Percentiles rank a stretch among this genome's conserved stretches.
These are phyloP conservation scores for Dendrocalamus latiflorus DNA, from an alignment of 202 grass and related monocot genomes.

Conservation along the genomic window DNA sequence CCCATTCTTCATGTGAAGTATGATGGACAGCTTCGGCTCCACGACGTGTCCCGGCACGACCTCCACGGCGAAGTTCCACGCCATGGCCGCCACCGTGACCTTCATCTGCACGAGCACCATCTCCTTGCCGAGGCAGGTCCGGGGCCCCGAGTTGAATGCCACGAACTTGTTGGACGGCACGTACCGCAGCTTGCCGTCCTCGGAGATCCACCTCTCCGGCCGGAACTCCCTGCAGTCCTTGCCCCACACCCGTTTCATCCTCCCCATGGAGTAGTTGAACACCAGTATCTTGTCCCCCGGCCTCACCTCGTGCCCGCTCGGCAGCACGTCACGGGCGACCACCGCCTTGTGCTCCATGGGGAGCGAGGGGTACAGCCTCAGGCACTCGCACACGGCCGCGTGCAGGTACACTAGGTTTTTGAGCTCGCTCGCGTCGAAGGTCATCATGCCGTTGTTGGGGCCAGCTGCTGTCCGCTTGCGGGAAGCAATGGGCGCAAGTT, in stretches of 20 bases:
- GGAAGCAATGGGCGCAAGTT: too few relatives aligned
- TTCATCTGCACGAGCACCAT: constrained; percentile 51
- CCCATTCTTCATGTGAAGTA: constrained; percentile 61
- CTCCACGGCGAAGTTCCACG: constrained; percentile 48
- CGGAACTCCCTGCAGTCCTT: constrained; percentile 65
- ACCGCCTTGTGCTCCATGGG: too few relatives aligned
- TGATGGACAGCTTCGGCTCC: constrained; percentile 45
- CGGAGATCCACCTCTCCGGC: constrained; percentile 70
- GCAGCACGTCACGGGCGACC: constrained; percentile 48
- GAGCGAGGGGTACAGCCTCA: too few relatives aligned
- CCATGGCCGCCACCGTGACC: constrained; percentile 28
- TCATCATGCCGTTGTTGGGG: too few relatives aligned
- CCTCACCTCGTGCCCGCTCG: constrained; percentile 45
- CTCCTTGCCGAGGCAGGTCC: constrained; percentile 52
- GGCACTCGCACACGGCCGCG: too few relatives aligned
- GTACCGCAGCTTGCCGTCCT: too few relatives aligned
- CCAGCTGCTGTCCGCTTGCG: too few relatives aligned
- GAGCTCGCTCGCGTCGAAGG: too few relatives aligned
- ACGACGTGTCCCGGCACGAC: constrained; percentile 40
- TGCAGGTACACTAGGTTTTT: too few relatives aligned
- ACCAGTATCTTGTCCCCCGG: constrained; percentile 32
- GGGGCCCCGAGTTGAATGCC: constrained; percentile 49
- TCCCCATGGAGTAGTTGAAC: constrained; percentile 52
- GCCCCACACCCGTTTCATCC: constrained; percentile 85
- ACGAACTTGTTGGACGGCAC: too few relatives aligned